These are phyloP conservation scores for Ceratocystis cacaofunesta DNA, from an alignment of 2,329 filamentous ascomycete species.

Conservation along the genomic window DNA sequence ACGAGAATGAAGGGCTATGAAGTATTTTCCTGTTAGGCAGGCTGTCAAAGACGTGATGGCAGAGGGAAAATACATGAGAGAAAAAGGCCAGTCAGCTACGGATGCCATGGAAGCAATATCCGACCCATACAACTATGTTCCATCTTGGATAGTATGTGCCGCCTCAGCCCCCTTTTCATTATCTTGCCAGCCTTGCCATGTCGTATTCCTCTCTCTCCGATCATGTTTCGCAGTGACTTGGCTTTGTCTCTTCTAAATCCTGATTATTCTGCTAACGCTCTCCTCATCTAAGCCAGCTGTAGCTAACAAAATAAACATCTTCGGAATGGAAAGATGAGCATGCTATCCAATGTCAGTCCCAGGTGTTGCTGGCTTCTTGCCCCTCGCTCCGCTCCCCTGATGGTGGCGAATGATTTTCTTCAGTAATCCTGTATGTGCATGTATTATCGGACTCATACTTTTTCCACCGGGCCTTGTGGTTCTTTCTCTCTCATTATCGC, in stretches of 20 bases:
- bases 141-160: background rate
- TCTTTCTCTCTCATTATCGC: background rate
- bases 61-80: no score
- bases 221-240: background rate
- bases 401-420: no score
- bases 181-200: background rate
- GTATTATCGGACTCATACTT: no score
- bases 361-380: no score
- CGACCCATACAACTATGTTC: background rate
- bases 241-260: background rate
- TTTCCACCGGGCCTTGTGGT: no score
- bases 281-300: no score
- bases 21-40: background rate
- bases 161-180: conserved; percentile 1
- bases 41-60: background rate
- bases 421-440: no score
- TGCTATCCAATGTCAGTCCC: no score
- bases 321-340: no score
- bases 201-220: background rate
- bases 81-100: background rate
- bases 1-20: no score
- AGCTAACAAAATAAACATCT: no score
- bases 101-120: background rate
- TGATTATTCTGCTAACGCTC: background rate
- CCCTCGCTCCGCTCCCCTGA: no score